A percentile compares a stretch with the other conserved stretches of the same genome.
phyloP scores from a whole-genome alignment of 306 rosid species.

The Coriaria nepalensis region DNA sequence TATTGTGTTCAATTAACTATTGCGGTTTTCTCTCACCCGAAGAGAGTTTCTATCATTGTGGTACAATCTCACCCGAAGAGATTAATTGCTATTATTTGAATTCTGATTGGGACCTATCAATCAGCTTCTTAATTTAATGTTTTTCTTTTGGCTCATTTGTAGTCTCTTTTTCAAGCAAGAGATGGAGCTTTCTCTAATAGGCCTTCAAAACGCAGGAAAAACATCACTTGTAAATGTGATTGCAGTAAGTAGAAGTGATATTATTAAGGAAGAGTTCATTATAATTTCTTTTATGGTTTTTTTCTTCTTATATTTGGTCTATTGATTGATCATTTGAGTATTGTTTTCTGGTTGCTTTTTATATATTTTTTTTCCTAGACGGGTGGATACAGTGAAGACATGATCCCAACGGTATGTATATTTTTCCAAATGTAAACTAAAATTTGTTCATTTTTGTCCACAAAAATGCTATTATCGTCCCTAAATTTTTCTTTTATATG shows the following conservation, averaged over 20 bases:
- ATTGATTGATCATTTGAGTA: conserved; percentile 11
- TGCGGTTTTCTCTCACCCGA: too few relatives aligned
- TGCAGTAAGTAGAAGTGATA: conserved; percentile 29
- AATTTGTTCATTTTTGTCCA: not conserved
- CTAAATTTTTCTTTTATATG: not conserved
- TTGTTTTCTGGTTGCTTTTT: conserved; percentile 17
- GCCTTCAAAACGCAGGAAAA: conserved; percentile 58
- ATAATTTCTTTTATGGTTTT: not conserved
- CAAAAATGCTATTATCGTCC: too few relatives aligned
- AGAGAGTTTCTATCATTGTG: too few relatives aligned
- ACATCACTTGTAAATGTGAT: conserved; percentile 50
- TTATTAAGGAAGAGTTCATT: too few relatives aligned
- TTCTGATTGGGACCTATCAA: too few relatives aligned
- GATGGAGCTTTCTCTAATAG: conserved; percentile 51
- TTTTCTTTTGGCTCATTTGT: not conserved
- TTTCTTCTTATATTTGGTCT: not conserved
- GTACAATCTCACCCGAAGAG: too few relatives aligned
- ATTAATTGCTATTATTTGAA: too few relatives aligned
- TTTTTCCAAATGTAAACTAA: conserved; percentile 6
- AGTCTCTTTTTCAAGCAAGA: conserved; percentile 56
- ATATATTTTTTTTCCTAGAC: conserved; percentile 22
- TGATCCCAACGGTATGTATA: conserved; percentile 50
- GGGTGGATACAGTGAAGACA: conserved; percentile 51
- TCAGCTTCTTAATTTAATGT: too few relatives aligned
- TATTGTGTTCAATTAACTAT: too few relatives aligned